A percentile compares a stretch with the other conserved stretches of the same genome.
phyloP scores from a whole-genome alignment of 257 asterid species.

The Anisodus acutangulus region DNA sequence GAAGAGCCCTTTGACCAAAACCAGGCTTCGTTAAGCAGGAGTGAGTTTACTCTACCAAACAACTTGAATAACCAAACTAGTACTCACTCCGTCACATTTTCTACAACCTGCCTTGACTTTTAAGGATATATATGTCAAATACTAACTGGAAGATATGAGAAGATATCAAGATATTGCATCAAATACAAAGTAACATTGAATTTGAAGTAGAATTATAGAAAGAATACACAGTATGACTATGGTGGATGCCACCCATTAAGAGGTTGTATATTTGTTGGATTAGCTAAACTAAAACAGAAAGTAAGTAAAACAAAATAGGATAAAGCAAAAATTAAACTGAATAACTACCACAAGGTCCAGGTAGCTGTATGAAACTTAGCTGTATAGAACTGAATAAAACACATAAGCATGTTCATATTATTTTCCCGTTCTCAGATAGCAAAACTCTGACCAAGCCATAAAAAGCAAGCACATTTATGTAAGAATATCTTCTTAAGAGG shows the following conservation, averaged over 20 bases:
- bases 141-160: slow-evolving; percentile 6
- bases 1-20: neutral
- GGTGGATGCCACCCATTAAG: neutral
- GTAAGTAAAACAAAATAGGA: neutral
- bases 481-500: slow-evolving; percentile 9
- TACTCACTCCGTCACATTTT: neutral
- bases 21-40: neutral
- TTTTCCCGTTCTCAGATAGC: neutral
- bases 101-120: neutral
- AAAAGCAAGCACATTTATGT: neutral
- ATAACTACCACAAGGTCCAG: slow-evolving; percentile 19
- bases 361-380: slow-evolving; percentile 3
- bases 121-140: neutral
- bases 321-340: neutral
- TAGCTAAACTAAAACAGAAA: slow-evolving; percentile 26
- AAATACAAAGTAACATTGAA: neutral
- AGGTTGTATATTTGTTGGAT: neutral
- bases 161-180: slow-evolving; percentile 5
- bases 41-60: slow-evolving; percentile 4
- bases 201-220: neutral
- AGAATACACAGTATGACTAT: neutral
- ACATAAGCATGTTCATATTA: slow-evolving; percentile 15
- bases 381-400: slow-evolving; percentile 10
- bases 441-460: neutral
- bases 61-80: slow-evolving; percentile 12